Percentiles rank a stretch among this genome's conserved stretches.
These are phyloP conservation scores for Cyberlindnera nakhonratchasimensis DNA, from an alignment of 805 yeast genomes.

Conservation along the genomic window DNA sequence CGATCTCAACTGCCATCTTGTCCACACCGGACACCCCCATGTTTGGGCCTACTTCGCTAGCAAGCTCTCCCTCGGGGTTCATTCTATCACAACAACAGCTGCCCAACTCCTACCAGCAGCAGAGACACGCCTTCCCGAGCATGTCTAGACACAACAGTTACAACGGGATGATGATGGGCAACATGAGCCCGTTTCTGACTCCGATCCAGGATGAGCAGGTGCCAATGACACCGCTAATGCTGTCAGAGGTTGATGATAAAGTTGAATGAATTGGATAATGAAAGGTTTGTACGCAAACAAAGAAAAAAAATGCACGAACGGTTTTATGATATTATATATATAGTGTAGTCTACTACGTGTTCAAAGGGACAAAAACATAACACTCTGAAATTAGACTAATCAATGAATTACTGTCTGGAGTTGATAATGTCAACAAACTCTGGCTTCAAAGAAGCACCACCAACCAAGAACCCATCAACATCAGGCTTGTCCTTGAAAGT, in stretches of 20 bases:
- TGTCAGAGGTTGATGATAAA: slow-evolving; percentile 8
- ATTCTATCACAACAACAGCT: slow-evolving; percentile 20
- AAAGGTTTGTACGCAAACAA: too few species aligned
- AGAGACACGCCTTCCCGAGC: slow-evolving; percentile 18
- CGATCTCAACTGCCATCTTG: slow-evolving; percentile 1
- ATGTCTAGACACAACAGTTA: slow-evolving; percentile 14
- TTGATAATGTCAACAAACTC: slow-evolving; percentile 95
- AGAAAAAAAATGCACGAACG: too few species aligned
- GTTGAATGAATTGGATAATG: not conserved
- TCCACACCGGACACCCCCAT: slow-evolving; percentile 23
- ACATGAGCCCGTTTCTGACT: slow-evolving; percentile 23
- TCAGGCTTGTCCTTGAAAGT: slow-evolving; percentile 90
- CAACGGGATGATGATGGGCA: slow-evolving; percentile 7
- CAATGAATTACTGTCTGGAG: slow-evolving; percentile 81
- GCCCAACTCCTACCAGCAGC: slow-evolving; percentile 20
- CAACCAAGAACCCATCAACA: slow-evolving; percentile 98
- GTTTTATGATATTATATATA: slow-evolving; percentile 1
- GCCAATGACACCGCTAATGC: slow-evolving; percentile 28
- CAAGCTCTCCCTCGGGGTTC: slow-evolving; percentile 24
- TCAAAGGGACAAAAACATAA: not conserved
- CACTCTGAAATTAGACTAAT: too few species aligned
- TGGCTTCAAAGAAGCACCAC: slow-evolving; percentile 98
- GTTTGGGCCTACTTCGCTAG: slow-evolving; percentile 25
- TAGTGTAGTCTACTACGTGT: not conserved
- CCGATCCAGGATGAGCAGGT: slow-evolving; percentile 20